Conservation (phyloP, 225 moss, liverwort and hornwort species). For the Pleurozium schreberi region DNA sequence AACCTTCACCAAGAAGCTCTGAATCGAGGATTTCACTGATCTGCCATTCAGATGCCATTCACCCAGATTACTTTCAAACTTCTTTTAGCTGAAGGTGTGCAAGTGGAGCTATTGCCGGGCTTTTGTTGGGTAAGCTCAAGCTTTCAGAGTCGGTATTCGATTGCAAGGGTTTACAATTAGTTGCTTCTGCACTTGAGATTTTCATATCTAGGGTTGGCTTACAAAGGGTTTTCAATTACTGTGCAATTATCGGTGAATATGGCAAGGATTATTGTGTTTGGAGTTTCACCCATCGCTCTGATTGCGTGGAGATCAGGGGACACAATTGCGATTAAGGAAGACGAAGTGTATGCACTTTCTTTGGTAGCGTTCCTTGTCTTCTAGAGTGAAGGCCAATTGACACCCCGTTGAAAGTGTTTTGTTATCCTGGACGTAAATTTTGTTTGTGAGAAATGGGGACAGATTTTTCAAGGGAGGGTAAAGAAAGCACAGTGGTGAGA, state of each 20-base stretch:
- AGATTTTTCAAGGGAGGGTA: neutral
- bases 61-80: neutral
- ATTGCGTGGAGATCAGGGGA: neutral
- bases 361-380: neutral
- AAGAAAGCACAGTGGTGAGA: neutral
- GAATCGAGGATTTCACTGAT: slow-evolving; percentile 88
- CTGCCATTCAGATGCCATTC: slow-evolving; percentile 16
- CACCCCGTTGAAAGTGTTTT: neutral
- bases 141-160: neutral
- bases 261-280: neutral
- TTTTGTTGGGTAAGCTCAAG: neutral
- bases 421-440: neutral
- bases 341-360: neutral
- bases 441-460: neutral
- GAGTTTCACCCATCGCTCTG: neutral
- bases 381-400: neutral
- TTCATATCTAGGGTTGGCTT: neutral
- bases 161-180: neutral
- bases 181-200: neutral
- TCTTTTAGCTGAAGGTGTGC: slow-evolving; percentile 13
- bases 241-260: neutral
- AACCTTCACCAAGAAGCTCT: slow-evolving; percentile 84
- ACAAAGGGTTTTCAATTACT: neutral
- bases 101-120: neutral
- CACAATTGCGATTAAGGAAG: neutral